phyloP scores from a whole-genome alignment of 1,139 yeast species.

The Candida tropicalis region DNA sequence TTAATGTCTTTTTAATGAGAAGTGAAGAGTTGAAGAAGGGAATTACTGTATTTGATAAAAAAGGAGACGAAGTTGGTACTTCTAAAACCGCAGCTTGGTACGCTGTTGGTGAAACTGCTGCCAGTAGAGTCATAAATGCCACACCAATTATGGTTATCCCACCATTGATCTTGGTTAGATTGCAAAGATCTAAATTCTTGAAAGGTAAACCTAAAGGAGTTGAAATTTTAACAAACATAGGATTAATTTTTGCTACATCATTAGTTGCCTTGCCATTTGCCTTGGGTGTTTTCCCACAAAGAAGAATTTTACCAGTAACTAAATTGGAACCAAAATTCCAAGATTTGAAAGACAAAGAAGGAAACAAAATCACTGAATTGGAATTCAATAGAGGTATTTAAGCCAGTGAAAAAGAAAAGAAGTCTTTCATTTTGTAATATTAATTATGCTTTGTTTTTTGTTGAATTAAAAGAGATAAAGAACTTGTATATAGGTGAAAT shows the following conservation, averaged over 20 bases:
- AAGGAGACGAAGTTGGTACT: constrained; percentile 72
- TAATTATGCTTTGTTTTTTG: constrained; percentile 4
- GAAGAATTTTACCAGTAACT: constrained; percentile 59
- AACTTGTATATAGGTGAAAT: constrained; percentile 2
- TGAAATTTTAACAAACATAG: constrained; percentile 75
- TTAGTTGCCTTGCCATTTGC: constrained; percentile 92
- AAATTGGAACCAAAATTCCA: constrained; percentile 67
- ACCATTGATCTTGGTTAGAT: constrained; percentile 74
- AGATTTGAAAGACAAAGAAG: constrained; percentile 61
- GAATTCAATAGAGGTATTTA: constrained; percentile 93
- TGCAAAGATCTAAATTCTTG: constrained; percentile 66
- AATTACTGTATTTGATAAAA: constrained; percentile 64
- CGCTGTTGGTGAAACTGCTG: constrained; percentile 97
- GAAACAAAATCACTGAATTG: constrained; percentile 59
- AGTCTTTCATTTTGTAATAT: too few relatives aligned
- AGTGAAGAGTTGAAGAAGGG: constrained; percentile 92
- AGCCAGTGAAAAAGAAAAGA: constrained; percentile 7
- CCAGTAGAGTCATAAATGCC: constrained; percentile 91
- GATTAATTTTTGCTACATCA: constrained; percentile 81
- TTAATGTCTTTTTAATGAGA: constrained; percentile 93
- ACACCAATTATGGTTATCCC: constrained; percentile 98
- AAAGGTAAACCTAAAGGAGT: constrained; percentile 66
- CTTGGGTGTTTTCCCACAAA: constrained; percentile 91
- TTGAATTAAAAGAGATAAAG: too few relatives aligned
- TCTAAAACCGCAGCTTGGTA: constrained; percentile 85